phyloP scores from a whole-genome alignment of 1,284 basidiomycete genomes.

The Heterobasidion parviporum region DNA sequence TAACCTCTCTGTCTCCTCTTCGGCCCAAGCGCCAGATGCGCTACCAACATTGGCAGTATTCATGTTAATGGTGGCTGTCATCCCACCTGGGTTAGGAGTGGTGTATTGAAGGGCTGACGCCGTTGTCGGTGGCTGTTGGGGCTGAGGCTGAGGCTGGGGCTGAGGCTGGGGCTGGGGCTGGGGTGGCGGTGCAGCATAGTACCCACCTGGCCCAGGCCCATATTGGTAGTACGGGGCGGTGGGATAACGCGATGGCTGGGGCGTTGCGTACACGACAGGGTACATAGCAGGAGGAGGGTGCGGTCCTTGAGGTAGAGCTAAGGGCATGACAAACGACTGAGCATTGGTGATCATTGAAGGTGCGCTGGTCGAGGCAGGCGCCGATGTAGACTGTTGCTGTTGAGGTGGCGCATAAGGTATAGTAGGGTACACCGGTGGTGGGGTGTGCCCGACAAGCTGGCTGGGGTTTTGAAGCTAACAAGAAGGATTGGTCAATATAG shows the following conservation, averaged over 20 bases:
- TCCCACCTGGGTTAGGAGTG: constrained; percentile 8
- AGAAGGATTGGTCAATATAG: neutral
- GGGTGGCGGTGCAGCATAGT: constrained; percentile 21
- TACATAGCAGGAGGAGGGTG: constrained; percentile 24
- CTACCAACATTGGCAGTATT: constrained; percentile 32
- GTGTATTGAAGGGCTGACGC: constrained; percentile 11
- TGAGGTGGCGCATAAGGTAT: constrained; percentile 26
- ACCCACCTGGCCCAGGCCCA: constrained; percentile 27
- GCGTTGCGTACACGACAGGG: constrained; percentile 31
- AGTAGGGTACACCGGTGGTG: constrained; percentile 48
- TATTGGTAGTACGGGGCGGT: constrained; percentile 53
- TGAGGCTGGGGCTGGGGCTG: constrained; percentile 4
- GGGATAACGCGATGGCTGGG: constrained; percentile 37
- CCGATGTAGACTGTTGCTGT: constrained; percentile 18
- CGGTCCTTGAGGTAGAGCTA: constrained; percentile 30
- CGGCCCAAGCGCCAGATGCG: constrained; percentile 67
- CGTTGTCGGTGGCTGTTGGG: constrained; percentile 7
- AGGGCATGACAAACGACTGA: constrained; percentile 60
- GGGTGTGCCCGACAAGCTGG: constrained; percentile 51
- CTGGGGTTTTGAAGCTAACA: constrained; percentile 61
- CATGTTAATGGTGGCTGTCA: constrained; percentile 23
- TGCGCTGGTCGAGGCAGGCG: constrained; percentile 13
- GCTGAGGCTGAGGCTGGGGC: constrained; percentile 11
- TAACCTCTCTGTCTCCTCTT: constrained; percentile 62
- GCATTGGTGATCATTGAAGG: constrained; percentile 52